Conservation (phyloP, 306 rosid species). For the Luffa acutangula region DNA sequence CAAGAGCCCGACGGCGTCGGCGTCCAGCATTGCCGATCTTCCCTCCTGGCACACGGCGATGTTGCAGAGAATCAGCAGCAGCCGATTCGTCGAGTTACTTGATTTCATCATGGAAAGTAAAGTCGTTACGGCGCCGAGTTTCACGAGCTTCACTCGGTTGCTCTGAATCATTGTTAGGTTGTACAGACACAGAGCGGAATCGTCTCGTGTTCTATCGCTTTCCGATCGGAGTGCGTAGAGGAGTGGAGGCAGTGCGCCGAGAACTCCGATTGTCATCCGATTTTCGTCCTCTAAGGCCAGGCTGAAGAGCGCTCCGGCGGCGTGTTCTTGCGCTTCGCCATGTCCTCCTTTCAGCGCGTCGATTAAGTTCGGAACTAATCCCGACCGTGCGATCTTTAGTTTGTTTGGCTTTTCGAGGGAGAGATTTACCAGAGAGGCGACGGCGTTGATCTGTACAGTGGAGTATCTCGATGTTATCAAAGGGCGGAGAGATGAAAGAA, state of each 20-base stretch:
- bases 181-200: constrained; percentile 76
- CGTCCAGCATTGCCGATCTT: constrained; percentile 66
- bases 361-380: constrained; percentile 55
- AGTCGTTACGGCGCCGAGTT: constrained; percentile 45
- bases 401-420: constrained; percentile 73
- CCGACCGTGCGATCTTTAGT: constrained; percentile 66
- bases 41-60: constrained; percentile 64
- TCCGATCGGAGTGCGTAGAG: constrained; percentile 70
- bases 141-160: constrained; percentile 70
- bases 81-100: constrained; percentile 33
- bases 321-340: constrained; percentile 82
- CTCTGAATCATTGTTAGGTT: constrained; percentile 61
- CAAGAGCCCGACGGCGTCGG: constrained; percentile 54
- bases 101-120: constrained; percentile 39
- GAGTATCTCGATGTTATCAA: constrained; percentile 45
- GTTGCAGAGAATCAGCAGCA: constrained; percentile 59
- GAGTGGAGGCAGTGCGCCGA: constrained; percentile 72
- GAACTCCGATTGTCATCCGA: constrained; percentile 84
- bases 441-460: constrained; percentile 64
- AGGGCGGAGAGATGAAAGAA: constrained; percentile 32
- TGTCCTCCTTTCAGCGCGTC: constrained; percentile 64
- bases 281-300: constrained; percentile 64
- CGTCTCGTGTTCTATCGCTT: constrained; percentile 61
- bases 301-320: constrained; percentile 88
- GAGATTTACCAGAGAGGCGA: constrained; percentile 77